These are phyloP conservation scores for Aspergillus steynii DNA, from an alignment of 495 filamentous ascomycete genomes.

Conservation along the genomic window DNA sequence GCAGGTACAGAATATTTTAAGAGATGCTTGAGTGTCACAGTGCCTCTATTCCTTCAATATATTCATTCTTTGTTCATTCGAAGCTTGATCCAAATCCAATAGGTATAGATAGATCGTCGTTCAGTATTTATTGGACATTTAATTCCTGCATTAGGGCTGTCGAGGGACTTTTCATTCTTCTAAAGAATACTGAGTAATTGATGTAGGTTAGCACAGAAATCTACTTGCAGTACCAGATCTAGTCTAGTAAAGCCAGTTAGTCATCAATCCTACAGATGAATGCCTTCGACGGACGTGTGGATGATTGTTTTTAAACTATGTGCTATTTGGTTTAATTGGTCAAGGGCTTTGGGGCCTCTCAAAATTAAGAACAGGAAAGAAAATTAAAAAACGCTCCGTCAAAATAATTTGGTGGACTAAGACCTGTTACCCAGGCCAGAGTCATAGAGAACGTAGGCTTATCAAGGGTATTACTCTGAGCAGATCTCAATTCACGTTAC, in stretches of 20 bases:
- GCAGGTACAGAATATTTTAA: too few relatives aligned
- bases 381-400: constrained; percentile 48
- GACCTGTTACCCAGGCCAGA: constrained; percentile 28
- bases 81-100: too few relatives aligned
- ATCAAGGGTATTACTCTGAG: constrained; percentile 48
- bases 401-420: constrained; percentile 35
- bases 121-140: too few relatives aligned
- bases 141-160: too few relatives aligned
- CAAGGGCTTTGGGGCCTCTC: constrained; percentile 26
- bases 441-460: constrained; percentile 39
- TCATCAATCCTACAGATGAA: not conserved
- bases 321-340: constrained; percentile 38
- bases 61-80: too few relatives aligned
- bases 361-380: constrained; percentile 47
- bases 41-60: too few relatives aligned
- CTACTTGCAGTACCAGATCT: not conserved
- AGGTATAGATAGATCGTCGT: too few relatives aligned
- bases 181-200: too few relatives aligned
- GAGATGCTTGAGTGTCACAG: too few relatives aligned
- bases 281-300: constrained; percentile 26
- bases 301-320: constrained; percentile 44
- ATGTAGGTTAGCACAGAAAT: too few relatives aligned
- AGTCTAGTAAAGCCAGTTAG: not conserved
- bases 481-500: constrained; percentile 33
- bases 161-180: too few relatives aligned